Evolutionary conservation across 2,329 filamentous ascomycete genomes (phyloP).

Genomic region (Trichoderma koningii): DNA sequence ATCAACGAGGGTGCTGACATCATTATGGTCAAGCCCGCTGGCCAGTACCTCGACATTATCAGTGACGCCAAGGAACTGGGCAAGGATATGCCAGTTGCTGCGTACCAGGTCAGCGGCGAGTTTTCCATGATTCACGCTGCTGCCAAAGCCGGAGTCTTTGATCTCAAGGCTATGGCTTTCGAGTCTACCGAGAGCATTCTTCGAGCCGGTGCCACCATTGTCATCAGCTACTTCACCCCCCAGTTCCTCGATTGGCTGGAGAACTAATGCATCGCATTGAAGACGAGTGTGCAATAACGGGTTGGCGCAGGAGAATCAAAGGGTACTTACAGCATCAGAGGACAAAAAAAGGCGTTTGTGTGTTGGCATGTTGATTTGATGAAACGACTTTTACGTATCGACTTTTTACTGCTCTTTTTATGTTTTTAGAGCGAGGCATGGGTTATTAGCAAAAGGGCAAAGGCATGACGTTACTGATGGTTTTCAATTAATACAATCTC

Average conservation of each 20-base stretch:
- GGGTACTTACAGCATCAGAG: constrained; percentile 4
- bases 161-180: constrained; percentile 90
- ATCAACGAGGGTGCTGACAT: constrained; percentile 94
- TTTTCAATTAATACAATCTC: not conserved
- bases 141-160: constrained; percentile 94
- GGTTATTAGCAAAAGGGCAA: not conserved
- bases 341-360: constrained; percentile 19
- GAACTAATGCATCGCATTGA: constrained; percentile 41
- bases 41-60: constrained; percentile 96
- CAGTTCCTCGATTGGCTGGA: constrained; percentile 71
- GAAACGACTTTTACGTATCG: not conserved
- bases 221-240: constrained; percentile 93
- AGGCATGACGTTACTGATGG: not conserved
- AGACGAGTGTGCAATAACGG: not conserved
- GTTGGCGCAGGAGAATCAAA: not conserved
- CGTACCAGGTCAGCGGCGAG: constrained; percentile 96
- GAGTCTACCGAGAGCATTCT: constrained; percentile 93
- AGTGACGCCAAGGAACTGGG: constrained; percentile 94
- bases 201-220: constrained; percentile 87
- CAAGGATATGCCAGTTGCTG: constrained; percentile 86
- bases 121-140: constrained; percentile 97
- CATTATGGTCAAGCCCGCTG: constrained; percentile 98
- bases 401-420: not conserved
- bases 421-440: constrained; percentile 9
- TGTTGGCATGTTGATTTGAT: constrained; percentile 5